Evolutionary conservation across 768 basidiomycete species (phyloP).

Genomic region (Suillus brevipes): DNA sequence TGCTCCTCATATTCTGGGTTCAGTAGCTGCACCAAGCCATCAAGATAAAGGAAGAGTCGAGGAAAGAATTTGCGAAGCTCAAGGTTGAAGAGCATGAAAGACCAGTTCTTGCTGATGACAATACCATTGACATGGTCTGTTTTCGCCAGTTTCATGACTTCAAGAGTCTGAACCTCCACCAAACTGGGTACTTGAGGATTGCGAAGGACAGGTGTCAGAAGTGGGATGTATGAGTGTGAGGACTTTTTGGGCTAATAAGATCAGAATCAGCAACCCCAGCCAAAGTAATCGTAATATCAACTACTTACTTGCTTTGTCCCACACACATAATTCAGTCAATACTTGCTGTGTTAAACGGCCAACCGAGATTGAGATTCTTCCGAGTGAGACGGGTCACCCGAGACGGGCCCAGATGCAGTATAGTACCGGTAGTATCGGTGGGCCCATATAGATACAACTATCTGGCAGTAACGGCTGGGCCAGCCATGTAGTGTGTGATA

Average conservation of each 20-base stretch:
- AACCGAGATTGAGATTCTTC: too few species aligned
- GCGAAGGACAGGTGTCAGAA: background rate
- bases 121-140: background rate
- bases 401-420: too few species aligned
- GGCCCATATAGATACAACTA: too few species aligned
- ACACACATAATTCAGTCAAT: too few species aligned
- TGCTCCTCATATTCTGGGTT: background rate
- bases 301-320: background rate
- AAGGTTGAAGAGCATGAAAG: too few species aligned
- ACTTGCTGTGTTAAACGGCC: too few species aligned
- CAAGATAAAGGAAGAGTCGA: background rate
- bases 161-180: background rate
- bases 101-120: background rate
- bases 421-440: too few species aligned
- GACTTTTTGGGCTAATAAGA: background rate
- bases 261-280: background rate
- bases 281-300: background rate
- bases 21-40: background rate
- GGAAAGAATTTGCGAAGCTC: background rate
- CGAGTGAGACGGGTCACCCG: too few species aligned
- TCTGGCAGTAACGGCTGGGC: too few species aligned
- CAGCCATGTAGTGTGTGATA: too few species aligned
- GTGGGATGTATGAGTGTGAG: background rate
- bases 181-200: background rate
- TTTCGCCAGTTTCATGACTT: background rate